These are phyloP conservation scores for Beauveria rudraprayagi DNA, from an alignment of 2,329 filamentous ascomycete genomes.

Conservation along the genomic window DNA sequence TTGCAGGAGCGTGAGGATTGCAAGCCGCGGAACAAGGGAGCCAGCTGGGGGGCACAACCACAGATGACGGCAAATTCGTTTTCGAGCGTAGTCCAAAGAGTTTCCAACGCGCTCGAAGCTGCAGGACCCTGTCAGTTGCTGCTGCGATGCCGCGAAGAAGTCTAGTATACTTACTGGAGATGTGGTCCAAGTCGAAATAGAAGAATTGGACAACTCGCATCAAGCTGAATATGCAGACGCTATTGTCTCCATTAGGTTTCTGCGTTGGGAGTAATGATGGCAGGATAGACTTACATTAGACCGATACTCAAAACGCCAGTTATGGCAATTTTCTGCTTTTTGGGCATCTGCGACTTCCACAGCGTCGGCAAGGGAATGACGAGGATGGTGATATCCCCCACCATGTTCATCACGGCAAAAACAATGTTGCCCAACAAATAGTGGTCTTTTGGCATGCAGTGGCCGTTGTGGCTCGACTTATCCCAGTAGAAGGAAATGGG, in stretches of 20 bases:
- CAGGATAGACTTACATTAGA: neutral
- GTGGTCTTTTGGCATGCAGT: neutral
- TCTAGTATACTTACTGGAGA: neutral
- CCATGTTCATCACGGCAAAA: neutral
- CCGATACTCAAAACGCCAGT: constrained; percentile 8
- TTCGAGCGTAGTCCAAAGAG: constrained; percentile 8
- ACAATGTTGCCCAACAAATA: constrained; percentile 3
- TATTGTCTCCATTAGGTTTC: constrained; percentile 1
- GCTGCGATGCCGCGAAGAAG: neutral
- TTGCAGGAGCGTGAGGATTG: neutral
- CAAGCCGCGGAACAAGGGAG: constrained; percentile 6
- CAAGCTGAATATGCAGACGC: constrained; percentile 9
- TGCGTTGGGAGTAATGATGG: neutral
- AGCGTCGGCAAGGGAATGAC: constrained; percentile 9
- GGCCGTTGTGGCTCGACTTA: constrained; percentile 2
- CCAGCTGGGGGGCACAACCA: constrained; percentile 10
- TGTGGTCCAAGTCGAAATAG: constrained; percentile 4
- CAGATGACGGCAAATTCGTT: constrained; percentile 12
- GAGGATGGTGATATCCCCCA: constrained; percentile 3
- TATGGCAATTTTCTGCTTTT: constrained; percentile 8
- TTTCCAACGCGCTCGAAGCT: constrained; percentile 7
- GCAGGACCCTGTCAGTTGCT: neutral
- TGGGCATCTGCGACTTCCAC: constrained; percentile 3
- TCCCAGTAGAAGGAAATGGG: constrained; percentile 12
- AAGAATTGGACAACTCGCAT: constrained; percentile 8